phyloP scores from a whole-genome alignment of 2,329 filamentous ascomycete genomes.

The Zopfia rhizophila region DNA sequence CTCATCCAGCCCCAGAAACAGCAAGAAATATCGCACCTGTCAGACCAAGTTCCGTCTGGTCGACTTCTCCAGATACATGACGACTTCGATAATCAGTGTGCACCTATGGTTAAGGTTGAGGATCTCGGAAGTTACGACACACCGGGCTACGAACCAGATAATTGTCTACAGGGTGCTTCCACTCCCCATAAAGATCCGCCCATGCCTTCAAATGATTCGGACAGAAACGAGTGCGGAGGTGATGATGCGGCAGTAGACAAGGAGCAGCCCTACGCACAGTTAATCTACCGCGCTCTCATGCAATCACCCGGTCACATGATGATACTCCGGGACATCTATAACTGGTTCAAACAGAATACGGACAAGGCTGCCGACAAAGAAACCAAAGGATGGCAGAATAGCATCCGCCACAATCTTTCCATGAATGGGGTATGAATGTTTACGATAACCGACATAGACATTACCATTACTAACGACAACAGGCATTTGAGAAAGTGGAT shows the following conservation, averaged over 20 bases:
- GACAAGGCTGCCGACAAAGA: conserved; percentile 72
- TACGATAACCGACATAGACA: conserved; percentile 38
- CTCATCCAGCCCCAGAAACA: conserved; percentile 40
- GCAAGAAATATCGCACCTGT: conserved; percentile 31
- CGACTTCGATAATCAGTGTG: conserved; percentile 36
- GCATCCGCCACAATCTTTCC: conserved; percentile 92
- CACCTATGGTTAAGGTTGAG: conserved; percentile 27
- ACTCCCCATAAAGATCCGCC: conserved; percentile 31
- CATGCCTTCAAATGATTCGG: conserved; percentile 16
- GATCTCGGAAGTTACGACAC: conserved; percentile 26
- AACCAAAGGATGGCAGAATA: conserved; percentile 86
- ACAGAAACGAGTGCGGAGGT: conserved; percentile 13
- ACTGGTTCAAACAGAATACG: conserved; percentile 87
- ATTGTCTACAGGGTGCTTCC: conserved; percentile 19
- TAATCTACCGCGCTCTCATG: conserved; percentile 81
- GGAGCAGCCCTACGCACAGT: conserved; percentile 79
- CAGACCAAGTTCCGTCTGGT: conserved; percentile 28
- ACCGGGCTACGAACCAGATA: conserved; percentile 33
- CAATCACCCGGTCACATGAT: conserved; percentile 74
- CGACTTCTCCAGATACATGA: conserved; percentile 37
- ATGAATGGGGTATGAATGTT: conserved; percentile 83
- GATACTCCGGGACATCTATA: conserved; percentile 86
- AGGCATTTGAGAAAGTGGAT: conserved; percentile 68
- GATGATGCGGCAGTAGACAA: conserved; percentile 43
- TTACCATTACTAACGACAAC: conserved; percentile 32